Conservation (phyloP, 768 basidiomycete genomes). For the Cyclocybe aegerita region DNA sequence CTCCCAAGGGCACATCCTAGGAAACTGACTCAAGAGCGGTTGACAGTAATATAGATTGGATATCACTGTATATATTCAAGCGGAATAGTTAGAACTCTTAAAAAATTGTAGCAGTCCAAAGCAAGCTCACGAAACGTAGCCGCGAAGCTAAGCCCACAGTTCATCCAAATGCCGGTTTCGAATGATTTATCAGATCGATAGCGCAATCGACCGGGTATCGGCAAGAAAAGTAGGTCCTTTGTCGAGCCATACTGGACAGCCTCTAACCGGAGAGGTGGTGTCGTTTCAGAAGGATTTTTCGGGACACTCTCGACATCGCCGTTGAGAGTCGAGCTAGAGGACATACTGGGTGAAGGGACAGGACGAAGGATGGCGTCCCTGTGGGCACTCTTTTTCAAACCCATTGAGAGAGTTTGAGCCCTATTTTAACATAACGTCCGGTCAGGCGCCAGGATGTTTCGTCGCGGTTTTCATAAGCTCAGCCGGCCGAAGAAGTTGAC, state of each 20-base stretch:
- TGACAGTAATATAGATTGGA: slow-evolving; percentile 81
- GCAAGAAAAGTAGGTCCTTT: slow-evolving; percentile 10
- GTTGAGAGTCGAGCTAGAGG: no score
- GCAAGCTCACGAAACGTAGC: slow-evolving; percentile 10
- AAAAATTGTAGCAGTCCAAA: neutral
- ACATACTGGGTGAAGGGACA: no score
- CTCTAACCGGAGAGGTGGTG: neutral
- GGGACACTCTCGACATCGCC: no score
- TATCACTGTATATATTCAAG: slow-evolving; percentile 38
- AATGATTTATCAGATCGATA: slow-evolving; percentile 4
- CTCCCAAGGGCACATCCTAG: neutral
- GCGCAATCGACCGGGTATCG: slow-evolving; percentile 7
- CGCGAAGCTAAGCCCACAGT: slow-evolving; percentile 10
- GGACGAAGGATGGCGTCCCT: no score
- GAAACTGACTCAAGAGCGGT: slow-evolving; percentile 63
- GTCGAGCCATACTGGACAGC: neutral
- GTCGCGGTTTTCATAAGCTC: no score
- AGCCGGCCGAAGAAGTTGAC: no score
- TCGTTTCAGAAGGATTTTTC: no score
- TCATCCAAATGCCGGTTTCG: slow-evolving; percentile 8
- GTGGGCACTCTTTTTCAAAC: no score
- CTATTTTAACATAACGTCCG: no score
- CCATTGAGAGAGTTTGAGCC: no score
- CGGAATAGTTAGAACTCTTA: neutral
- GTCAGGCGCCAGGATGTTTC: no score